Evolutionary conservation across 2,329 filamentous ascomycete genomes (phyloP), one percentile per base, ranked within the genome.

Genomic region (Bipolaris zeicola): DNA sequence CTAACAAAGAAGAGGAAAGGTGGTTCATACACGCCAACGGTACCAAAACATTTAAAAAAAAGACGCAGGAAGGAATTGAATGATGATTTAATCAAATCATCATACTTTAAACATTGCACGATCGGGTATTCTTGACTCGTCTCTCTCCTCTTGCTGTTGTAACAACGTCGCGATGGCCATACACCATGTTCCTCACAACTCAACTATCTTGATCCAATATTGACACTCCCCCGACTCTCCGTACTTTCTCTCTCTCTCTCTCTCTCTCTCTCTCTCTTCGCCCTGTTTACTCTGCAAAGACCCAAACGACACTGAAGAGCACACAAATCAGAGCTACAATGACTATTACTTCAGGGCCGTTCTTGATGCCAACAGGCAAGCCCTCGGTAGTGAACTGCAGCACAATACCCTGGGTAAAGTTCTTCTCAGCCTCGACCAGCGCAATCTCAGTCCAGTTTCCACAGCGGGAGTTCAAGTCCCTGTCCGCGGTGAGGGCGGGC

Each of bases 401-500:
- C 33, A 83, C 77, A 39, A 74, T 76, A 28, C 78, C 77, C 33
- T 66, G 59, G 3, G 79, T 80, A 61, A 82, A 79, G 66, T 83
- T 82, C 44, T 55, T 65, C 44, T 68, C 78, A 3, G 79, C 80
- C 58, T 78, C 79, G 22, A 65, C 65, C n/a, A 80, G 36, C n/a
- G 80, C 80, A 44, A 81, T 63, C 44, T 72, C 68, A 8, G 78
- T 80, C 60, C 79, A 67, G 69, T 82, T 82, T 13, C 79, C 79
- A 63, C 80, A 82, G 38, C 72, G 69, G 37, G 63, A 55, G 67
- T 82, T 83, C 46, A 83, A 67, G 7, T 66, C 61, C 28, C 52
- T 57, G 60, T 83, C 73, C 36, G 75, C 70, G 38, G 73, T 80
- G 60, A 82, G 67, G 2, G 65, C 64, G 5, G 73, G 73, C 11